phyloP scores from a whole-genome alignment of 768 basidiomycete genomes.

The Clathrus columnatus region DNA sequence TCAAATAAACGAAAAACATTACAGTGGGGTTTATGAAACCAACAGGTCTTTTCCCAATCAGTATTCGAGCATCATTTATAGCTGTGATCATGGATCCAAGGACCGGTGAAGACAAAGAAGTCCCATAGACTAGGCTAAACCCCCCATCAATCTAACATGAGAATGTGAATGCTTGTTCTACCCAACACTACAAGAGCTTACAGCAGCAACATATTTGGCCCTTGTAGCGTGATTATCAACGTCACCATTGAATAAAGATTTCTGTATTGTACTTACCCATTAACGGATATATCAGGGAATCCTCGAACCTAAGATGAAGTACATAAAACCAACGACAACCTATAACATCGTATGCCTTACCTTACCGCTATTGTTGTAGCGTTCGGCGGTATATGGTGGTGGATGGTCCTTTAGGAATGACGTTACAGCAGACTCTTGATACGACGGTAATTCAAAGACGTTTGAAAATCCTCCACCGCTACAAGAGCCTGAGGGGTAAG shows the following conservation, averaged over 20 bases:
- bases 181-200: constrained; percentile 8
- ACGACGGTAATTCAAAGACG: constrained; percentile 33
- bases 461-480: constrained; percentile 31
- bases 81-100: constrained; percentile 27
- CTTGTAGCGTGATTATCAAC: neutral
- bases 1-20: too few relatives aligned
- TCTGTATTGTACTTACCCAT: constrained; percentile 14
- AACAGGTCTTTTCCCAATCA: constrained; percentile 26
- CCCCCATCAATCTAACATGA: constrained; percentile 26
- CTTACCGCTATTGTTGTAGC: constrained; percentile 27
- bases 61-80: constrained; percentile 30
- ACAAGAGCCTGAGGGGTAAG: neutral
- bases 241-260: neutral
- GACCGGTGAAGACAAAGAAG: constrained; percentile 53
- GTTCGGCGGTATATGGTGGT: constrained; percentile 25
- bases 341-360: constrained; percentile 16
- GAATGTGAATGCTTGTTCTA: neutral
- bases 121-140: constrained; percentile 40
- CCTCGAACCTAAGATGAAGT: constrained; percentile 14
- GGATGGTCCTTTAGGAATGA: constrained; percentile 15
- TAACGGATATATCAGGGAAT: constrained; percentile 27
- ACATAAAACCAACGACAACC: neutral
- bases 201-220: constrained; percentile 12
- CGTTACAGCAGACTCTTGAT: constrained; percentile 26
- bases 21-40: constrained; percentile 18